Percentiles rank a stretch among this genome's conserved stretches.
phyloP scores from a whole-genome alignment of 495 filamentous ascomycete genomes.

The Immersiella caudata region DNA sequence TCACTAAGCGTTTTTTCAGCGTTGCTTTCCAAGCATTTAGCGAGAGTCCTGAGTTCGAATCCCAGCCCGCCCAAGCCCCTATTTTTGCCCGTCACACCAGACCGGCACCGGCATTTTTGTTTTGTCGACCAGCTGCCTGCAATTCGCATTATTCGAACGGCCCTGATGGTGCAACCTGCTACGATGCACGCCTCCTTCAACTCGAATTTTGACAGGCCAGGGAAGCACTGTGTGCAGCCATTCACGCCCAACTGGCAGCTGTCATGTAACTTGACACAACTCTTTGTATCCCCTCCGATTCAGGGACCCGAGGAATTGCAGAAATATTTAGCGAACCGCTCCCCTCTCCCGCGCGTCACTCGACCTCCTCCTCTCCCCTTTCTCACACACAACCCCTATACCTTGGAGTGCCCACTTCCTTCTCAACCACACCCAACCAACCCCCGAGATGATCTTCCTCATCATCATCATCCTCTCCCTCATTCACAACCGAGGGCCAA shows the following conservation, averaged over 20 bases:
- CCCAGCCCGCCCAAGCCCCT: too few species aligned
- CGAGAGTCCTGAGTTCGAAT: too few species aligned
- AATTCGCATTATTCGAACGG: too few species aligned
- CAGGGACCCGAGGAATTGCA: neutral
- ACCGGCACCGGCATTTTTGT: too few species aligned
- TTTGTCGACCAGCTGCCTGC: too few species aligned
- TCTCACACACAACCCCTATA: neutral
- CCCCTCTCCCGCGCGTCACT: neutral
- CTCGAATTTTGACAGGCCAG: neutral
- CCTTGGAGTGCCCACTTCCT: neutral
- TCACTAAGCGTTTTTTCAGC: too few species aligned
- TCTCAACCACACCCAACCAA: neutral
- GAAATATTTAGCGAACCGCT: neutral
- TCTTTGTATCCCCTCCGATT: neutral
- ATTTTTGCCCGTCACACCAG: too few species aligned
- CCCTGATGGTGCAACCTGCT: neutral
- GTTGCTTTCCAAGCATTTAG: too few species aligned
- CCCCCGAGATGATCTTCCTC: slow-evolving; percentile 11
- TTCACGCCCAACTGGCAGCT: neutral
- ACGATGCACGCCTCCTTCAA: neutral
- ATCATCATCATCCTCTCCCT: slow-evolving; percentile 15
- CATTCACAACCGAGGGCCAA: neutral
- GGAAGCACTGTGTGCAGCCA: neutral
- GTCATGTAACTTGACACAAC: neutral
- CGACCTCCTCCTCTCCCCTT: neutral